Percentiles rank a stretch among this genome's conserved stretches.
phyloP scores from a whole-genome alignment of 2,329 filamentous ascomycete genomes.

The Colletotrichum cuscutae region DNA sequence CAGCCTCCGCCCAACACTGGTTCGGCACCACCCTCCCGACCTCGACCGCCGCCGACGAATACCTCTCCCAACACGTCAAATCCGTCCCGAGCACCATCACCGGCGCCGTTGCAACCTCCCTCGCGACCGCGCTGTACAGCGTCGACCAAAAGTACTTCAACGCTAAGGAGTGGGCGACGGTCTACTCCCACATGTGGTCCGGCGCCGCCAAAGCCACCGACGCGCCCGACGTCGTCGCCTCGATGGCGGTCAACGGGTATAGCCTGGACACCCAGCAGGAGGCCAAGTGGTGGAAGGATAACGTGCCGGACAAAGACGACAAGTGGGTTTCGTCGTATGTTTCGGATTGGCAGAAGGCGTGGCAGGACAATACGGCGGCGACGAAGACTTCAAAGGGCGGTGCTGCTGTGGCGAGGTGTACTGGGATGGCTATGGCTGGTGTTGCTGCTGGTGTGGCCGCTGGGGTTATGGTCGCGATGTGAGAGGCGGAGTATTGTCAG shows the following conservation, averaged over 20 bases:
- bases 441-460: constrained; percentile 19
- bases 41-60: constrained; percentile 12
- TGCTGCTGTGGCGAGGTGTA: constrained; percentile 4
- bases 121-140: constrained; percentile 29
- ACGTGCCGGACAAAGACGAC: constrained; percentile 16
- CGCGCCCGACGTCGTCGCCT: constrained; percentile 31
- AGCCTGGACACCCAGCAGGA: not conserved
- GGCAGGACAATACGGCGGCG: not conserved
- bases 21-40: constrained; percentile 3
- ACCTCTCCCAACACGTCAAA: not conserved
- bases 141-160: constrained; percentile 27
- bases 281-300: constrained; percentile 16
- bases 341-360: constrained; percentile 2
- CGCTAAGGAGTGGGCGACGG: constrained; percentile 21
- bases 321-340: constrained; percentile 12
- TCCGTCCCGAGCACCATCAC: not conserved
- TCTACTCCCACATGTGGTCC: constrained; percentile 33
- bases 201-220: constrained; percentile 34
- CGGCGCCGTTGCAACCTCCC: constrained; percentile 16
- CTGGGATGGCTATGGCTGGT: constrained; percentile 24
- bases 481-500: not conserved
- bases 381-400: constrained; percentile 13
- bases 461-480: constrained; percentile 17
- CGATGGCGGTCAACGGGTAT: constrained; percentile 6
- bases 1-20: not conserved